Percentiles rank a stretch among this genome's conserved stretches.
Conservation (phyloP, 73 alveolate species). For the Paramecium tetraurelia region DNA sequence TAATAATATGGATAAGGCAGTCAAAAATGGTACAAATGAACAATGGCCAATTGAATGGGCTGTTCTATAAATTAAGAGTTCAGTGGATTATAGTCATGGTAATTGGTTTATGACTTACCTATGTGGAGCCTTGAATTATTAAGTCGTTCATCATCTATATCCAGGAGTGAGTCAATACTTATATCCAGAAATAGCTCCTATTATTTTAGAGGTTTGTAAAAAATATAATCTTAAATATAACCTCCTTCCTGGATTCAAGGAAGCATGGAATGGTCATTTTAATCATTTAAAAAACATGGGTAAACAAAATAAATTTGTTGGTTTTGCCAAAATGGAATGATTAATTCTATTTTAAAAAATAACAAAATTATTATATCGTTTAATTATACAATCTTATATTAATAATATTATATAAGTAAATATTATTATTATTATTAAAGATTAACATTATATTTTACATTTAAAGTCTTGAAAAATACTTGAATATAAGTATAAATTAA, state of each 20-base stretch:
- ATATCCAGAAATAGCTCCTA: constrained; percentile 45
- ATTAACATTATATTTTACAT: too few relatives aligned
- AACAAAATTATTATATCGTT: not conserved
- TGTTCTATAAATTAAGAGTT: not conserved
- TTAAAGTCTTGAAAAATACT: too few relatives aligned
- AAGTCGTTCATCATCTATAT: constrained; percentile 11
- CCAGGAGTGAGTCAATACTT: constrained; percentile 42
- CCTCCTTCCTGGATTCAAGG: not conserved
- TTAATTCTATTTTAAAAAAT: not conserved
- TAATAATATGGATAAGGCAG: constrained; percentile 27
- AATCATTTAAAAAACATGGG: constrained; percentile 38
- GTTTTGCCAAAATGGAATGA: constrained; percentile 21
- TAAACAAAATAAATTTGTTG: constrained; percentile 1
- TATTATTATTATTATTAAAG: too few relatives aligned
- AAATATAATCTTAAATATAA: not conserved
- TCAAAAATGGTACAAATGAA: constrained; percentile 32
- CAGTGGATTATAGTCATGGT: constrained; percentile 42
- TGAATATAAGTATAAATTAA: too few relatives aligned
- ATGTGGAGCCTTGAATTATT: constrained; percentile 40
- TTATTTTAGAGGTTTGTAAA: not conserved
- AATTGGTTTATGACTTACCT: constrained; percentile 20
- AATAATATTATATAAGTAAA: not conserved
- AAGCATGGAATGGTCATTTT: constrained; percentile 43
- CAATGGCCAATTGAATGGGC: constrained; percentile 51
- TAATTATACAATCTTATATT: not conserved